Evolutionary conservation across 2,329 filamentous ascomycete genomes (phyloP).

Genomic region (Monilinia laxa): DNA sequence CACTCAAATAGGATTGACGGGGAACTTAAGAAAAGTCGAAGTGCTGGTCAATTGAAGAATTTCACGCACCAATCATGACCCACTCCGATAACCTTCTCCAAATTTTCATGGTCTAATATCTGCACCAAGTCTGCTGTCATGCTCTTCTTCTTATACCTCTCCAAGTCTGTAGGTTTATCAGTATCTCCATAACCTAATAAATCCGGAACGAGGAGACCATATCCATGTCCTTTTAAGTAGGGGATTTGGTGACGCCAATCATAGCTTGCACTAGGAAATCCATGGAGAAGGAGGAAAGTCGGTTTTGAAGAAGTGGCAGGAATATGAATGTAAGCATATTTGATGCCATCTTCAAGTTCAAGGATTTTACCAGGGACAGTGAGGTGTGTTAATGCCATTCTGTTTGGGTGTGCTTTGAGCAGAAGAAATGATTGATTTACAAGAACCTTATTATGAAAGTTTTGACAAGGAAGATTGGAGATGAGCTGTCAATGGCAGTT

Average conservation of each 20-base stretch:
- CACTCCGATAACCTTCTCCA: constrained; percentile 26
- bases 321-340: constrained; percentile 27
- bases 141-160: constrained; percentile 22
- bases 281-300: constrained; percentile 26
- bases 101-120: constrained; percentile 21
- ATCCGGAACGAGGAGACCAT: constrained; percentile 26
- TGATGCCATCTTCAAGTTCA: background rate
- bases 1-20: background rate
- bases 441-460: too few relatives aligned
- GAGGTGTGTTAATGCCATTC: background rate
- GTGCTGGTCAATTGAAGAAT: background rate
- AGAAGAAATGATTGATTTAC: background rate
- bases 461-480: too few relatives aligned
- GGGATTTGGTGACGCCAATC: constrained; percentile 27
- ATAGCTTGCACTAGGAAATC: constrained; percentile 26
- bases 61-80: constrained; percentile 28
- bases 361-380: background rate
- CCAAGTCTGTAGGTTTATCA: constrained; percentile 24
- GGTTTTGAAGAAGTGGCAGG: constrained; percentile 13
- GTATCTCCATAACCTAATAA: constrained; percentile 26
- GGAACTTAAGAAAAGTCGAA: constrained; percentile 6
- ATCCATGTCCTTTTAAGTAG: constrained; percentile 24
- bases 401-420: background rate
- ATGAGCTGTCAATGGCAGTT: too few relatives aligned
- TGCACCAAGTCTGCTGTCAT: constrained; percentile 24